These are phyloP conservation scores for Aspergillus hiratsukae DNA, from an alignment of 2,329 filamentous ascomycete species.

Conservation along the genomic window DNA sequence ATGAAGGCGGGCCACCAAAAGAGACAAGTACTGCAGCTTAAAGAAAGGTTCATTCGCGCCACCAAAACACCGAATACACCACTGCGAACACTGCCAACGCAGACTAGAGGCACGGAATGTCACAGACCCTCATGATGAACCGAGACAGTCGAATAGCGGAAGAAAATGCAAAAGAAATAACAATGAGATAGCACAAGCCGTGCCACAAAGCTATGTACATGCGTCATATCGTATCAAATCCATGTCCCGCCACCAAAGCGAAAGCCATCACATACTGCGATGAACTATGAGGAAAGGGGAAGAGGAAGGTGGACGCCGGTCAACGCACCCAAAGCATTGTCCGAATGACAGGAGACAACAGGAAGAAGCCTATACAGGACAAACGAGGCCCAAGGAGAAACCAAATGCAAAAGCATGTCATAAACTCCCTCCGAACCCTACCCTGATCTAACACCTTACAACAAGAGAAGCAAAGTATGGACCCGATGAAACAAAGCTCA, in stretches of 20 bases:
- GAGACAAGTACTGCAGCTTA: conserved; percentile 10
- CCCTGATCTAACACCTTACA: conserved; percentile 10
- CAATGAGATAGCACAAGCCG: conserved; percentile 7
- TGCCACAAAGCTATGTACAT: conserved; percentile 33
- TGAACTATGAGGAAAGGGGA: conserved; percentile 6
- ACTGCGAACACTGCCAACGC: conserved; percentile 23
- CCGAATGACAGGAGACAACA: conserved; percentile 1
- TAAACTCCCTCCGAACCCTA: conserved; percentile 6
- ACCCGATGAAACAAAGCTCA: conserved; percentile 13
- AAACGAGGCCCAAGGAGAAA: conserved; percentile 1
- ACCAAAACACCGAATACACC: conserved; percentile 29
- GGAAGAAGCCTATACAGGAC: conserved; percentile 15
- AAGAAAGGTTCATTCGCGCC: conserved; percentile 25
- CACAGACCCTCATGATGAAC: conserved; percentile 20
- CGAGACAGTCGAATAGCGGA: conserved; percentile 19
- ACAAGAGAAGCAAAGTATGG: conserved; percentile 2
- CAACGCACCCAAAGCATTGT: neutral
- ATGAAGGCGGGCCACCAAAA: neutral
- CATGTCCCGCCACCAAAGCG: conserved; percentile 5
- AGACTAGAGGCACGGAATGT: conserved; percentile 16
- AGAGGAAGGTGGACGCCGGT: neutral
- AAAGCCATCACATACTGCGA: conserved; percentile 1
- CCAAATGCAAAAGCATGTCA: conserved; percentile 8
- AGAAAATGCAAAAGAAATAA: conserved; percentile 22
- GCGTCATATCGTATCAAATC: conserved; percentile 31